A percentile compares a stretch with the other conserved stretches of the same genome.
Evolutionary conservation across 2,329 filamentous ascomycete genomes (phyloP).

Genomic region (Rutstroemia sydowiana): DNA sequence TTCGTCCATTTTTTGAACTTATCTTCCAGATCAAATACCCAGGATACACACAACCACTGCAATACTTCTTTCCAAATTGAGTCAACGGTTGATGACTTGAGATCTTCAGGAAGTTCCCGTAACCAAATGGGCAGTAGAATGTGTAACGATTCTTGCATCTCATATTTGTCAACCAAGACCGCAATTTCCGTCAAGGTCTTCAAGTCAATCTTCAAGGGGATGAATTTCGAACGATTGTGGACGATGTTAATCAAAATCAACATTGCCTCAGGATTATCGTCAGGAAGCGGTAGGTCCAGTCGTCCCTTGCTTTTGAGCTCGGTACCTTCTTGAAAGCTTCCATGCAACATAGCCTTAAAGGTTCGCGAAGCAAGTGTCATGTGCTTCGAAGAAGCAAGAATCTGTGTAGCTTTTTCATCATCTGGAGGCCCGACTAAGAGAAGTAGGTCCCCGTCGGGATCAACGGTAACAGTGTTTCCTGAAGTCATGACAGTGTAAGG

Average conservation of each 20-base stretch:
- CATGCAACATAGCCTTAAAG: constrained; percentile 1
- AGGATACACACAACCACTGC: too few species aligned
- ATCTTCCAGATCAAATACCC: too few species aligned
- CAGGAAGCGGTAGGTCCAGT: neutral
- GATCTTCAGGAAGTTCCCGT: neutral
- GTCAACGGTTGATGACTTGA: too few species aligned
- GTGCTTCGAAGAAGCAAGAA: constrained; percentile 1
- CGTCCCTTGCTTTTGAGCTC: neutral
- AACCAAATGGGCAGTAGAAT: neutral
- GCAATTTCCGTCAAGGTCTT: neutral
- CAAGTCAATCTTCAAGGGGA: neutral
- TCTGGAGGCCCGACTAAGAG: neutral
- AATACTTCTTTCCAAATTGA: too few species aligned
- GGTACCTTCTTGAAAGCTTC: neutral
- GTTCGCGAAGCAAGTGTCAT: neutral
- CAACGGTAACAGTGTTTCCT: neutral
- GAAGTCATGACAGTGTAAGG: too few species aligned
- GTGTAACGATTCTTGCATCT: neutral
- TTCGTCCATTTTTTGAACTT: too few species aligned
- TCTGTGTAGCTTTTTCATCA: neutral
- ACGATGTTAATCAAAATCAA: neutral
- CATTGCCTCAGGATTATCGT: neutral
- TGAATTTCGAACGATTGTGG: neutral
- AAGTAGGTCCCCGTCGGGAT: neutral
- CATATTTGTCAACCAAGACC: neutral